Percentiles rank a stretch among this genome's conserved stretches.
Conservation (phyloP, 441 rosid species). For the Gossypium davidsonii region DNA sequence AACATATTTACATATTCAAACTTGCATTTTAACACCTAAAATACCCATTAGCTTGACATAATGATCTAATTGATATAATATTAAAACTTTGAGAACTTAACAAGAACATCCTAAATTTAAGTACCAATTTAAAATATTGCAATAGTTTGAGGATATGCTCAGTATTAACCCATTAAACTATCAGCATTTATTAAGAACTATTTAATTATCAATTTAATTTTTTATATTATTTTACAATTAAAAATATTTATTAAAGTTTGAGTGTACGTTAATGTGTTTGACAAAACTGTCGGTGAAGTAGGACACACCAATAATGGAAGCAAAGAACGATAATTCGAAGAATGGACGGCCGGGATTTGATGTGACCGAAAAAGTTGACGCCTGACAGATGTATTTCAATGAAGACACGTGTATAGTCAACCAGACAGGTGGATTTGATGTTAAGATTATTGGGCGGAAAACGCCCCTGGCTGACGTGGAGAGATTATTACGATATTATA, state of each 20-base stretch:
- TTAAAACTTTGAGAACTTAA: too few species aligned
- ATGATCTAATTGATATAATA: too few species aligned
- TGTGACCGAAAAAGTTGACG: neutral
- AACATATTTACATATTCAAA: too few species aligned
- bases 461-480: neutral
- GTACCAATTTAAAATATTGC: neutral
- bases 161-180: neutral
- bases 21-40: too few species aligned
- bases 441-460: neutral
- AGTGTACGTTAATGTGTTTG: neutral
- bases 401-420: neutral
- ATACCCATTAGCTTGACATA: too few species aligned
- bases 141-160: neutral
- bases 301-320: neutral
- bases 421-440: neutral
- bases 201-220: neutral
- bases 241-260: neutral
- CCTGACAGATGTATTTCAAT: accelerated
- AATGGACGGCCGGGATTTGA: neutral
- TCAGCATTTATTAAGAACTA: neutral
- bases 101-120: neutral
- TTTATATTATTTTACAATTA: neutral
- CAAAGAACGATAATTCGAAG: neutral
- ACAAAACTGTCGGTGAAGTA: neutral
- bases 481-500: neutral